These are phyloP conservation scores for Apiospora sp. DNA, from an alignment of 2,329 filamentous ascomycete genomes.

Conservation along the genomic window DNA sequence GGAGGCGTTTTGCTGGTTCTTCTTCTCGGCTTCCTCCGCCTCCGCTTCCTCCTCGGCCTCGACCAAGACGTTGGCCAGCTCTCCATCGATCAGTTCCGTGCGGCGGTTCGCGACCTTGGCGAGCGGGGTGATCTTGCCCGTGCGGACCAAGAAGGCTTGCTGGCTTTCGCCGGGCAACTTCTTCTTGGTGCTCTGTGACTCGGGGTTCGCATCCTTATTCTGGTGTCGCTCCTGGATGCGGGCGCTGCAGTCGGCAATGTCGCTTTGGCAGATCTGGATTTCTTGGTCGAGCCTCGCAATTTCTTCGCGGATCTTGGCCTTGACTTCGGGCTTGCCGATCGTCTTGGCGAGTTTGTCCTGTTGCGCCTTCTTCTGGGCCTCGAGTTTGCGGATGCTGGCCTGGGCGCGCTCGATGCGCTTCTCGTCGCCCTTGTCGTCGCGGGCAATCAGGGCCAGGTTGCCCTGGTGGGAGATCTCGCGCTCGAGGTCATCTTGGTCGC, in stretches of 20 bases:
- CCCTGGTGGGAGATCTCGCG: slow-evolving; percentile 78
- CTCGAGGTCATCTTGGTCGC: slow-evolving; percentile 90
- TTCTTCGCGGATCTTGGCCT: slow-evolving; percentile 68
- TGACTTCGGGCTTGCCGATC: slow-evolving; percentile 56
- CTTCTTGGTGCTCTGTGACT: slow-evolving; percentile 57
- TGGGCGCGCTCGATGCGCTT: slow-evolving; percentile 68
- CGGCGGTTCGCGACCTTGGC: slow-evolving; percentile 76
- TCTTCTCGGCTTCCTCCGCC: slow-evolving; percentile 55
- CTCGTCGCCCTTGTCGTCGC: slow-evolving; percentile 69
- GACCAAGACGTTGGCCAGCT: slow-evolving; percentile 78
- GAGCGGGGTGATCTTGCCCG: slow-evolving; percentile 97
- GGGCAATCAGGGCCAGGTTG: slow-evolving; percentile 65
- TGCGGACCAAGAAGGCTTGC: slow-evolving; percentile 90
- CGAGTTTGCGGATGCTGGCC: slow-evolving; percentile 64
- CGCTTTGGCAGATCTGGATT: slow-evolving; percentile 70
- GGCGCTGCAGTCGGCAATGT: slow-evolving; percentile 80
- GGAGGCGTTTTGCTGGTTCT: slow-evolving; percentile 43
- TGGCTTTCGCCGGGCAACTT: slow-evolving; percentile 81
- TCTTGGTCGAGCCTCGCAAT: slow-evolving; percentile 72
- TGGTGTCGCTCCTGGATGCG: slow-evolving; percentile 80
- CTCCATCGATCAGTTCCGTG: slow-evolving; percentile 68
- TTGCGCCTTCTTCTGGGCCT: slow-evolving; percentile 68
- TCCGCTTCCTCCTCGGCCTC: slow-evolving; percentile 81
- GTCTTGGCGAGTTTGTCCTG: slow-evolving; percentile 55
- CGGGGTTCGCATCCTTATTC: slow-evolving; percentile 50